Base-by-base conservation (phyloP, 108 stramenopile species). In the Conticribra guillardii region DNA sequence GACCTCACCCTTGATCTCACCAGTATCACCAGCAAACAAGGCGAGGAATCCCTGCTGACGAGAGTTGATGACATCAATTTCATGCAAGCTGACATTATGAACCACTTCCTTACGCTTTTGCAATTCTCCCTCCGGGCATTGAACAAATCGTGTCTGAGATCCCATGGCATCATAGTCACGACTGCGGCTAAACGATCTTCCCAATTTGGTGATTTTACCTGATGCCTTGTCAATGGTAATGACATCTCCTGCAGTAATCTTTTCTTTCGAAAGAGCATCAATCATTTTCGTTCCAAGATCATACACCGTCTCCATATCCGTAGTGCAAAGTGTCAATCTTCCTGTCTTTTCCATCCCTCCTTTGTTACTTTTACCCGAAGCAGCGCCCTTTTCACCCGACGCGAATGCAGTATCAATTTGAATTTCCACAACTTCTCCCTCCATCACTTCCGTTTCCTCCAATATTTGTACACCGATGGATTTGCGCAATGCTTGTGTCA, bases 281-380 rank as follows among this genome's bases (percentile, higher is more conserved):
- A 99, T 99, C 99, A 99, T 99, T 86, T 99, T 98, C n/a, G 92
- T 83, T 18, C 99, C 99, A 31, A 99, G 91, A 81, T 99, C 99
- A 70, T 99, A 99, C 16, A 99, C 97, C 16, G 98, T 99, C 84
- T 99, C 99, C 98, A 99, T 99, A 69, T 99, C 99, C 22, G 99
- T 99, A 27, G 98, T 99, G 63, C 97, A 97, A 7, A 99, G 80
- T 11, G 99, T 99, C 57, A 99, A 76, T 23, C 97, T 75, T 33
- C 99, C 99, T 1, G 94, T 92, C 77, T 96, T 98, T 49, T 93
- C 92, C 23, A 85, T 77, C 23, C 81, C 87, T 27, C 87, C 91
- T 54, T 91, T 87, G 7, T n/a, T n/a, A n/a, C n/a, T n/a, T n/a
- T n/a, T n/a, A n/a, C n/a, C n/a, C n/a, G 65, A 58, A 9, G 71